Evolutionary conservation across 225 moss, liverwort and hornwort species (phyloP).

Genomic region (Lunularia cruciata): DNA sequence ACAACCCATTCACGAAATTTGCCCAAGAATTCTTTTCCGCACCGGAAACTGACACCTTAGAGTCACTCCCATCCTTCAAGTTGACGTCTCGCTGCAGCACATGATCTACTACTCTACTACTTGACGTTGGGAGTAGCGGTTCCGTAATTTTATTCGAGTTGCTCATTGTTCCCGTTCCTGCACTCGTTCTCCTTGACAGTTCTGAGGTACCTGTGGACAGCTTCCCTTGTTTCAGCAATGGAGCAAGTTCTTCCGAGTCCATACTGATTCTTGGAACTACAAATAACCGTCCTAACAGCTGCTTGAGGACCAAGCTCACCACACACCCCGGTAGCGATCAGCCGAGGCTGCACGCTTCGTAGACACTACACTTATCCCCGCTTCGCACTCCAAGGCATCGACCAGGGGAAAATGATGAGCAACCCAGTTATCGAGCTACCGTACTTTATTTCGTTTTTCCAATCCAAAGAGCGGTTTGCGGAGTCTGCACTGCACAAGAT

Average conservation of each 20-base stretch:
- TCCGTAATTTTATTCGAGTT: conserved; percentile 20
- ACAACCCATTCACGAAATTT: conserved; percentile 32
- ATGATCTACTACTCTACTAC: background rate
- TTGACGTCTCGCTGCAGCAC: background rate
- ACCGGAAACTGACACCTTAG: conserved; percentile 5
- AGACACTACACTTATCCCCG: background rate
- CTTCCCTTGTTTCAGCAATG: background rate
- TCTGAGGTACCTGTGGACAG: background rate
- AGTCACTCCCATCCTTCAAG: conserved; percentile 13
- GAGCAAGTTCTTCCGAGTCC: background rate
- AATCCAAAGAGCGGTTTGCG: background rate
- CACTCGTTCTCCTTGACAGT: background rate
- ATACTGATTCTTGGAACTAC: background rate
- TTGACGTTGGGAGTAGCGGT: conserved; percentile 22
- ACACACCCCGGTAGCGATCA: background rate
- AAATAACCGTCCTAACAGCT: background rate
- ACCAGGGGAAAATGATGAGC: background rate
- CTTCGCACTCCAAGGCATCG: background rate
- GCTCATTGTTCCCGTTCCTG: conserved; percentile 21
- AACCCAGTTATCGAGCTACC: no score
- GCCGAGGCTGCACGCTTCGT: background rate
- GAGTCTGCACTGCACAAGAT: background rate
- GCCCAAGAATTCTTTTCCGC: conserved; percentile 29
- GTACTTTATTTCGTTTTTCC: background rate
- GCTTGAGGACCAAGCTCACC: background rate